Evolutionary conservation across 768 basidiomycete genomes (phyloP), one percentile per base, ranked within the genome.

Genomic region (Phaffia australis): DNA sequence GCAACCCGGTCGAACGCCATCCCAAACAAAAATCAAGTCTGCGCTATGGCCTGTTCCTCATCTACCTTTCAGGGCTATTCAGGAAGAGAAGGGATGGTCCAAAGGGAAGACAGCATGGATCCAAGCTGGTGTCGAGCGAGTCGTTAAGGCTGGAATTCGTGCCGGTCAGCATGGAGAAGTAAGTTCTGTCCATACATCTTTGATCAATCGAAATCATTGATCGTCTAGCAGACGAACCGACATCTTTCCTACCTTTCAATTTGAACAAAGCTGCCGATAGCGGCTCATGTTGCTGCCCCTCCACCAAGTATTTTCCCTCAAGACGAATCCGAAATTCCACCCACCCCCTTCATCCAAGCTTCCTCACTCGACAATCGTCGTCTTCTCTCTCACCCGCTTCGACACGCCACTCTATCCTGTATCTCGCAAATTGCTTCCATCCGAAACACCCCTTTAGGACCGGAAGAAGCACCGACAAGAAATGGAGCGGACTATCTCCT

Each of bases 401-500:
- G 87, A 9, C 95, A 99, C 74, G 84, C 92, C 14, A 81, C 84
- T 2, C 81, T 93, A 69, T 90, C 90, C 74, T 79, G 74, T 64
- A 72, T 77, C 35, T 68, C 73, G 3, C 65, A 65, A 7, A 72
- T 77, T 25, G 76, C 76, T n/a, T 63, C 67, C 14, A 66, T 76
- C 1, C 71, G 76, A 15, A 76, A 75, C 2, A 65, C 71, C 14
- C 73, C 75, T 18, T 76, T 76, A 2, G 75, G 74, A 56, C 70
- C 72, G 29, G 69, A 71, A 19, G 70, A 72, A 8, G 57, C 66
- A 23, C 74, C 75, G 1, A 73, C 74, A 5, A 57, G 75, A n/a
- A 89, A 88, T 71, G 87, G 88, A 18, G 78, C 85, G 1, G 86
- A 87, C 73, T 99, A 99, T 76, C 85, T 97, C 54, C 81, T 98